A percentile compares a stretch with the other conserved stretches of the same genome.
phyloP scores from a whole-genome alignment of 805 yeast species.

The Candida sphagnicola region DNA sequence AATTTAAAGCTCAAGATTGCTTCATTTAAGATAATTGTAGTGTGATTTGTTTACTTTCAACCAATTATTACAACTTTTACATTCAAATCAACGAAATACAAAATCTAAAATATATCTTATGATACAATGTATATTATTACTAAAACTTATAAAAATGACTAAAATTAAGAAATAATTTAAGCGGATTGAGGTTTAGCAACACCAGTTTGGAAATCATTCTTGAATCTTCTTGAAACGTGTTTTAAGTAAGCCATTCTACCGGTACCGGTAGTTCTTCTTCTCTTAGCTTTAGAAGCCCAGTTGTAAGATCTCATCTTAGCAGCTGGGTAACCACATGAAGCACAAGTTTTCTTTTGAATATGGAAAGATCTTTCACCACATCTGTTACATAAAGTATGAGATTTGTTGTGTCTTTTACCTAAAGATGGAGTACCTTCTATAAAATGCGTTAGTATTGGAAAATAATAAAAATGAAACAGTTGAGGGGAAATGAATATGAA shows the following conservation, averaged over 20 bases:
- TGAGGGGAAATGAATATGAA: background rate
- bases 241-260: slow-evolving; percentile 99
- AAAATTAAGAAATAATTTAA: slow-evolving; percentile 31
- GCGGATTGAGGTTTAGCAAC: slow-evolving; percentile 64
- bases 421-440: slow-evolving; percentile 98
- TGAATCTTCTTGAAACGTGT: slow-evolving; percentile 96
- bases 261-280: slow-evolving; percentile 99
- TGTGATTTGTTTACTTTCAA: background rate
- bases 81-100: no score
- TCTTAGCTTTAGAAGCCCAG: slow-evolving; percentile 99
- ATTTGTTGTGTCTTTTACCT: slow-evolving; percentile 99
- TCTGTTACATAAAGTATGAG: slow-evolving; percentile 98
- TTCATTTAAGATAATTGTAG: background rate
- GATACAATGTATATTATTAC: slow-evolving; percentile 1
- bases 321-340: slow-evolving; percentile 99
- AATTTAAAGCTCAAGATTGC: no score
- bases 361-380: slow-evolving; percentile 99
- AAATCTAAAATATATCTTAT: background rate
- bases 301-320: slow-evolving; percentile 98
- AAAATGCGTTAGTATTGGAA: slow-evolving; percentile 15
- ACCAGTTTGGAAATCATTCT: slow-evolving; percentile 97
- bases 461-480: background rate
- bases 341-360: slow-evolving; percentile 97
- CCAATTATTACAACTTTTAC: no score
- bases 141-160: background rate